These are phyloP conservation scores for Aspergillus udagawae DNA, from an alignment of 2,329 filamentous ascomycete genomes.

Conservation along the genomic window DNA sequence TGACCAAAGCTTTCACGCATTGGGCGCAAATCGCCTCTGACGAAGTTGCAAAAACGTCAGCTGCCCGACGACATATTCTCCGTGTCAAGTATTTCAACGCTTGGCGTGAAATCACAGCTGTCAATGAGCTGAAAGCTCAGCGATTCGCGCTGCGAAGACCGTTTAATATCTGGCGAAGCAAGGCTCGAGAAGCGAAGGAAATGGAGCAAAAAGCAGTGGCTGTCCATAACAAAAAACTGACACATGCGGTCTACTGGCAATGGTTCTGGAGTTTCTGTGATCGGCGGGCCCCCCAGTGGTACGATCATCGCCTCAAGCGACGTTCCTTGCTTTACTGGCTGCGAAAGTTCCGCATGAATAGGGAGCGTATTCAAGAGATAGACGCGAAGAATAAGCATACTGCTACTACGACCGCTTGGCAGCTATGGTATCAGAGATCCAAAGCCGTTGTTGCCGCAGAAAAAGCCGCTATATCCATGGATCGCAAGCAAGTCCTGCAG, in stretches of 20 bases:
- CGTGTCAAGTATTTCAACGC: constrained; percentile 64
- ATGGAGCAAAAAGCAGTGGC: constrained; percentile 32
- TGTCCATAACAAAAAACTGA: constrained; percentile 27
- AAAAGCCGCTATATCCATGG: constrained; percentile 27
- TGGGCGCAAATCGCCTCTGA: constrained; percentile 66
- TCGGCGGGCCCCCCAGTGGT: constrained; percentile 41
- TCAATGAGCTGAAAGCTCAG: constrained; percentile 54
- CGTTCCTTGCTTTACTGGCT: constrained; percentile 41
- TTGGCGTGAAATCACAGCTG: constrained; percentile 63
- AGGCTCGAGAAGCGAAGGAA: constrained; percentile 32
- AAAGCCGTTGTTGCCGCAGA: constrained; percentile 25
- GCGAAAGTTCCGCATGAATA: constrained; percentile 35
- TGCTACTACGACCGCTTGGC: constrained; percentile 26
- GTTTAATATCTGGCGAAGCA: constrained; percentile 50
- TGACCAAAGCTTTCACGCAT: constrained; percentile 62
- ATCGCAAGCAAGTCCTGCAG: constrained; percentile 32
- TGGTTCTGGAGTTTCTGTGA: constrained; percentile 46
- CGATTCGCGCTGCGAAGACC: constrained; percentile 53
- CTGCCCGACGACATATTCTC: constrained; percentile 67
- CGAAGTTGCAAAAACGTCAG: constrained; percentile 61
- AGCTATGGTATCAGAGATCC: constrained; percentile 33
- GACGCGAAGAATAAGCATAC: constrained; percentile 26
- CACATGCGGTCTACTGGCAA: constrained; percentile 35
- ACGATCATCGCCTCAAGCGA: constrained; percentile 38
- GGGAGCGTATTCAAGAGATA: constrained; percentile 38